Conservation (phyloP, 2,329 filamentous ascomycete species). For the Fusarium sp. region DNA sequence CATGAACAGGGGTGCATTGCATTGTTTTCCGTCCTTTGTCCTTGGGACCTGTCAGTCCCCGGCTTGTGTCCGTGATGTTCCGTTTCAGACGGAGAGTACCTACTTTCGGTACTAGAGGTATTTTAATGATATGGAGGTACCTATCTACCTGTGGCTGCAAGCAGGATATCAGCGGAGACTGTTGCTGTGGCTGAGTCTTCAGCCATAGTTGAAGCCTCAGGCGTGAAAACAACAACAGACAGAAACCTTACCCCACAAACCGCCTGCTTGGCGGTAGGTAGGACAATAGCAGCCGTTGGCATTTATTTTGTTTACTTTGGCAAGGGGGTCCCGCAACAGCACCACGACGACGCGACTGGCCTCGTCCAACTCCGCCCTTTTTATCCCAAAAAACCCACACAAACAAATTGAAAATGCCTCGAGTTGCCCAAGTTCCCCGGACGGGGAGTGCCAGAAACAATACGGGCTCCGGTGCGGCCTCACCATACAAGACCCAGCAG, state of each 20-base stretch:
- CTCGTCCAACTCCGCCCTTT: slow-evolving; percentile 37
- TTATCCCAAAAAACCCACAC: slow-evolving; percentile 34
- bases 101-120: neutral
- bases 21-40: slow-evolving; percentile 12
- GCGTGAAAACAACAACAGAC: slow-evolving; percentile 11
- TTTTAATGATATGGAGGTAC: too few species aligned
- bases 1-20: slow-evolving; percentile 10
- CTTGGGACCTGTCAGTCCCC: neutral
- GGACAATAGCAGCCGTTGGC: slow-evolving; percentile 4
- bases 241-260: slow-evolving; percentile 35
- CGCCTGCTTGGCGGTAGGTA: neutral
- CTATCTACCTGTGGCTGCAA: neutral
- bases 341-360: slow-evolving; percentile 48
- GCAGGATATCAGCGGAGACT: too few species aligned
- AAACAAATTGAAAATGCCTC: slow-evolving; percentile 63
- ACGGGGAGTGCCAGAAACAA: slow-evolving; percentile 62
- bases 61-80: slow-evolving; percentile 12
- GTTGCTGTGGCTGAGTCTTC: neutral
- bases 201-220: slow-evolving; percentile 42
- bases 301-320: slow-evolving; percentile 52
- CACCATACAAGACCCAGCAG: slow-evolving; percentile 67
- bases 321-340: slow-evolving; percentile 43
- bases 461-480: slow-evolving; percentile 62
- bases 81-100: slow-evolving; percentile 35
- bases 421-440: slow-evolving; percentile 68